phyloP scores from a whole-genome alignment of 495 filamentous ascomycete species.

The Xylaria longipes region DNA sequence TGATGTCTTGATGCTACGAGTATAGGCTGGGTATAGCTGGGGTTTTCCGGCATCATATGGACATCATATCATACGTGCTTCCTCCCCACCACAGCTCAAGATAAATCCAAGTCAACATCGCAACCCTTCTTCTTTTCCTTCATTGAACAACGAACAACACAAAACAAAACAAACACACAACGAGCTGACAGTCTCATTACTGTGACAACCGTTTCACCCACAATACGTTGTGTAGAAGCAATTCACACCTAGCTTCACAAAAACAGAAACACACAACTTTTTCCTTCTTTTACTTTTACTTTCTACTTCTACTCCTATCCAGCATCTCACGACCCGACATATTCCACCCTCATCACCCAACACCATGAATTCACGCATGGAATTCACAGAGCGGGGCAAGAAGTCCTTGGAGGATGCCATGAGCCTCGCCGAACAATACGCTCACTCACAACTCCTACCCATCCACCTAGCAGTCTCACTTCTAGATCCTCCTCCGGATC shows the following conservation, averaged over 20 bases:
- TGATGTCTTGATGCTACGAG: slow-evolving; percentile 29
- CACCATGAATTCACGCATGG: slow-evolving; percentile 64
- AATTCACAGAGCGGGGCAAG: slow-evolving; percentile 91
- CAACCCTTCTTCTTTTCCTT: neutral
- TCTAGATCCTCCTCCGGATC: slow-evolving; percentile 81
- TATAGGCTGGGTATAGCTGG: neutral
- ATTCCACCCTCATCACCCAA: neutral
- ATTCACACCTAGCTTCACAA: slow-evolving; percentile 15
- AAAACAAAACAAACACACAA: neutral
- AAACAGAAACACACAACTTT: slow-evolving; percentile 17
- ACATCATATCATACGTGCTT: slow-evolving; percentile 23
- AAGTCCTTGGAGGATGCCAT: slow-evolving; percentile 87
- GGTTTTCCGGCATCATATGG: slow-evolving; percentile 19
- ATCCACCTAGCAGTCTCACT: slow-evolving; percentile 88
- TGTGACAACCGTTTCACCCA: neutral
- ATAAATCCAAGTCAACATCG: slow-evolving; percentile 17
- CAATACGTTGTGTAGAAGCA: slow-evolving; percentile 24
- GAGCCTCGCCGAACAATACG: slow-evolving; percentile 81
- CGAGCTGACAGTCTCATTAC: neutral
- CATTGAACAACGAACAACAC: neutral
- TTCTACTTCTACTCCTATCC: slow-evolving; percentile 12
- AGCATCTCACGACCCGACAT: neutral
- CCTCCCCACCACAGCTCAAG: slow-evolving; percentile 6
- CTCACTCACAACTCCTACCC: slow-evolving; percentile 87
- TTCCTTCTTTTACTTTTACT: neutral